A percentile compares a stretch with the other conserved stretches of the same genome.
Conservation (phyloP, 768 basidiomycete species). For the Lentinula sp. region DNA sequence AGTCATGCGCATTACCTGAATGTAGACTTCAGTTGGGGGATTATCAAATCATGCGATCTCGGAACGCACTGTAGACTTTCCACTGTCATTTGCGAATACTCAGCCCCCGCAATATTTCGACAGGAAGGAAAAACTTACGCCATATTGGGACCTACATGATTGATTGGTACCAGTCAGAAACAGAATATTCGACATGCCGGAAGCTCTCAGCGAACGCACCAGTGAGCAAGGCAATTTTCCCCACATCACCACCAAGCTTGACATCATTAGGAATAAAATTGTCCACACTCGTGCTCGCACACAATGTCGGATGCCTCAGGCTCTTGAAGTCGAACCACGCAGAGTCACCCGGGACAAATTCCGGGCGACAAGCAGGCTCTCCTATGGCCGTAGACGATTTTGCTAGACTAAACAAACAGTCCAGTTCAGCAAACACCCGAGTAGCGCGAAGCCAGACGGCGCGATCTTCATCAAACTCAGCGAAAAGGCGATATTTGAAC, state of each 20-base stretch:
- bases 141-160: slow-evolving; percentile 70
- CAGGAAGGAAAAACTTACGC: slow-evolving; percentile 46
- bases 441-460: slow-evolving; percentile 78
- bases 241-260: slow-evolving; percentile 68
- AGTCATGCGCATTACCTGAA: slow-evolving; percentile 88
- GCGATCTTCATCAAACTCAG: slow-evolving; percentile 79
- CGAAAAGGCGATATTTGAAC: slow-evolving; percentile 75
- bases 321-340: slow-evolving; percentile 87
- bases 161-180: neutral
- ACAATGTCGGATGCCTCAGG: slow-evolving; percentile 84
- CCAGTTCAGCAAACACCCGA: slow-evolving; percentile 88
- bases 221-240: slow-evolving; percentile 80
- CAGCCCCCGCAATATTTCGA: slow-evolving; percentile 1
- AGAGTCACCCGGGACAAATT: slow-evolving; percentile 58
- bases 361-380: slow-evolving; percentile 90
- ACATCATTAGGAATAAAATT: slow-evolving; percentile 94
- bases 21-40: neutral
- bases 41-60: neutral
- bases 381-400: slow-evolving; percentile 87
- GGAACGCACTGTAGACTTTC: slow-evolving; percentile 63
- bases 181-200: neutral
- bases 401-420: slow-evolving; percentile 89
- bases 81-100: slow-evolving; percentile 31
- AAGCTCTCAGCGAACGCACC: slow-evolving; percentile 36
- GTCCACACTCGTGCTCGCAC: slow-evolving; percentile 51